These are phyloP conservation scores for Claviceps sp. DNA, from an alignment of 2,329 filamentous ascomycete species.

Conservation along the genomic window DNA sequence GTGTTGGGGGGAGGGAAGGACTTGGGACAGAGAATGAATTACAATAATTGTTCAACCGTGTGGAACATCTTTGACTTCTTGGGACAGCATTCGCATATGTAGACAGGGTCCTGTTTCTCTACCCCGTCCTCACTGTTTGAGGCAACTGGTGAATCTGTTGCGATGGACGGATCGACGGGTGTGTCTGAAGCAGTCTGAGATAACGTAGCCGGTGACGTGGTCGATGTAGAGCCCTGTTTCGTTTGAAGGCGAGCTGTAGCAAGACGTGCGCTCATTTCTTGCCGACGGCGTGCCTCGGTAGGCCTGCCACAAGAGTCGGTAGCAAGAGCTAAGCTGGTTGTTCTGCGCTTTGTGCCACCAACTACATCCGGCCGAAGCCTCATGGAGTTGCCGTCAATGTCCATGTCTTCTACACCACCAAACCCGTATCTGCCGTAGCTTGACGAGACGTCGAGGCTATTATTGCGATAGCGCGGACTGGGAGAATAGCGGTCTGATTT, in stretches of 20 bases:
- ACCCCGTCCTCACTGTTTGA: slow-evolving; percentile 21
- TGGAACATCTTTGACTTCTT: slow-evolving; percentile 97
- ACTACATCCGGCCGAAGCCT: slow-evolving; percentile 36
- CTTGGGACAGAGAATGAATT: slow-evolving; percentile 20
- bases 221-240: slow-evolving; percentile 23
- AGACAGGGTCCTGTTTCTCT: slow-evolving; percentile 21
- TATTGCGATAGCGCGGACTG: slow-evolving; percentile 31
- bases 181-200: slow-evolving; percentile 35
- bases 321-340: slow-evolving; percentile 39
- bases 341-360: slow-evolving; percentile 40
- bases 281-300: slow-evolving; percentile 26
- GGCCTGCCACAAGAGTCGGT: slow-evolving; percentile 27
- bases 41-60: slow-evolving; percentile 71
- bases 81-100: slow-evolving; percentile 84
- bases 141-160: slow-evolving; percentile 30
- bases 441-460: slow-evolving; percentile 38
- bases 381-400: slow-evolving; percentile 40
- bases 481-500: slow-evolving; percentile 36
- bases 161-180: slow-evolving; percentile 28
- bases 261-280: slow-evolving; percentile 36
- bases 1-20: not conserved
- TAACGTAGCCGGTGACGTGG: slow-evolving; percentile 24
- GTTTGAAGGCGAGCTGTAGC: slow-evolving; percentile 37
- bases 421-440: slow-evolving; percentile 31
- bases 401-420: slow-evolving; percentile 27